phyloP scores from a whole-genome alignment of 2,329 filamentous ascomycete genomes.

The Penicillium sp. region DNA sequence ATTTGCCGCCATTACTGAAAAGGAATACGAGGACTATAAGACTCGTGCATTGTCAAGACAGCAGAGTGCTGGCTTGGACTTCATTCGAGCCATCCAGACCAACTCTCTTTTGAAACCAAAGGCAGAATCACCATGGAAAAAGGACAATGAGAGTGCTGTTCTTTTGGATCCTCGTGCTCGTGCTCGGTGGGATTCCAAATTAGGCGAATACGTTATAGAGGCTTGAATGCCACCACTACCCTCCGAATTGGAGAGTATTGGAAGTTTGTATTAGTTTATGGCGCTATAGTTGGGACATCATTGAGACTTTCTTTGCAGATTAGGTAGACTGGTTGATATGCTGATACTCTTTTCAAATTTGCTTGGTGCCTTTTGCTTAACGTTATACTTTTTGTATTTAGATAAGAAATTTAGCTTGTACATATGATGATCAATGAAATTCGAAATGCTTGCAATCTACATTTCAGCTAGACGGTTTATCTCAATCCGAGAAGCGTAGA shows the following conservation, averaged over 20 bases:
- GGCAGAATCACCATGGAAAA: not conserved
- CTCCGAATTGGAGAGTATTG: not conserved
- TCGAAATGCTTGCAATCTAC: not conserved
- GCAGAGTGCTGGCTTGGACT: not conserved
- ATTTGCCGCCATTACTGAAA: constrained; percentile 60
- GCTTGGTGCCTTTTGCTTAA: not conserved
- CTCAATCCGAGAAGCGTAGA: too few species aligned
- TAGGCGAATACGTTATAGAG: not conserved
- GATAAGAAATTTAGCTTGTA: not conserved
- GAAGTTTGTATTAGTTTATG: not conserved
- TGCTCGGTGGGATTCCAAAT: not conserved
- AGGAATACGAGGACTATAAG: not conserved
- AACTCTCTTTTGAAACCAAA: constrained; percentile 4
- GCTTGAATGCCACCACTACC: not conserved
- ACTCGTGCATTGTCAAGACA: not conserved
- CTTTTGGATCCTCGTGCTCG: constrained; percentile 2
- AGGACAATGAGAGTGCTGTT: not conserved
- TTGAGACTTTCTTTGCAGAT: not conserved
- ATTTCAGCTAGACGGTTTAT: too few species aligned
- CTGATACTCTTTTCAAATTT: not conserved
- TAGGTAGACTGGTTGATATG: not conserved
- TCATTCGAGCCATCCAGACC: not conserved
- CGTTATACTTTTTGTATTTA: not conserved
- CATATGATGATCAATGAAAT: not conserved
- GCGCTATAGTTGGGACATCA: not conserved